Evolutionary conservation across 208 protist genomes (phyloP), one percentile per base, ranked within the genome.

Genomic region (Leishmania amazonensis): DNA sequence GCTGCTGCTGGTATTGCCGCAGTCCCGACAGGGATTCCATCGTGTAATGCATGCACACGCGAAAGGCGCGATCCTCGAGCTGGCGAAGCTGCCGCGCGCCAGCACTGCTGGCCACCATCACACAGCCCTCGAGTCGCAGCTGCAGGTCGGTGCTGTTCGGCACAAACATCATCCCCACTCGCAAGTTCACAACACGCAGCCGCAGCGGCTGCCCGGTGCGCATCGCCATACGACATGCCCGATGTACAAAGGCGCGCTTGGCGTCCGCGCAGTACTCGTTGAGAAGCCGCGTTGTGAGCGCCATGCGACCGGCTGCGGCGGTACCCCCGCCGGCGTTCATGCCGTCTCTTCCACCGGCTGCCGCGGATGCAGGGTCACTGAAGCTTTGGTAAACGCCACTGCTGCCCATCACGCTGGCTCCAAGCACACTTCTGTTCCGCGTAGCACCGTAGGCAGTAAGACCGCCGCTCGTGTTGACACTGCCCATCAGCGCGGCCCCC

Each of bases 201-300:
- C 80, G 87, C 84, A 77, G 84, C 53, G 72, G 77, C 74, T 80
- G 75, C 47, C 57, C 73, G 57, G 85, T 87, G 19, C 88, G 88
- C 85, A 93, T 90, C 35, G 91, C 90, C 75, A 92, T 87, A 51
- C 95, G 92, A 71, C 91, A 94, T 15, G 88, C 90, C 1, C 81
- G 70, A 35, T 95, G 89, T 24, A 91, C 91, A 85, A 95, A 97
- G 68, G 92, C 91, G 3, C 90, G 87, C 83, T 95, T 93, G 11
- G 95, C 93, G 68, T 97, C 88, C 38, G 89, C 93, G 80, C 90
- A 92, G 87, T 93, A 97, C 40, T 95, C 87, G 67, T 94, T 96
- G 54, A 97, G 77, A 28, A 85, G 83, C 1, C 87, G 86, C 28
- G 87, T 93, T 7, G 90, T 89, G 45, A 90, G 83, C 21, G 78